phyloP scores from a whole-genome alignment of 805 yeast genomes.

The Sugiyamaella lignohabitans region DNA sequence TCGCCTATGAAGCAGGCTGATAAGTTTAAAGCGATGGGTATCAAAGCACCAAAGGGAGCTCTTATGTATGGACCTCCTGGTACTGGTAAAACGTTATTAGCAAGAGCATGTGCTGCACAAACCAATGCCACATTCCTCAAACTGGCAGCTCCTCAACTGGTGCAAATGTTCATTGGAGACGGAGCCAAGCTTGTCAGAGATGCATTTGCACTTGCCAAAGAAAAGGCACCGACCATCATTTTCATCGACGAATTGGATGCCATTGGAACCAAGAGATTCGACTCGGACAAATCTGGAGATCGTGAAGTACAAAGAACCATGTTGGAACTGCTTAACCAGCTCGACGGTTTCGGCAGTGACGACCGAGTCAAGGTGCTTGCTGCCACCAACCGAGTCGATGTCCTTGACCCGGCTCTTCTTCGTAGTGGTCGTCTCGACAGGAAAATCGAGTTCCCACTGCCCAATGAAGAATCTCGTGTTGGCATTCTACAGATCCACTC shows the following conservation, averaged over 20 bases:
- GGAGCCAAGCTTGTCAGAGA: constrained; percentile 97
- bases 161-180: constrained; percentile 98
- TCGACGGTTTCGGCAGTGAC: constrained; percentile 97
- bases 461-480: constrained; percentile 95
- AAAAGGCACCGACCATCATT: constrained; percentile 96
- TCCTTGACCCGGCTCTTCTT: constrained; percentile 94
- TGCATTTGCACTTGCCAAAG: constrained; percentile 95
- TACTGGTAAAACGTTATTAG: constrained; percentile 94
- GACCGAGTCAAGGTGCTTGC: constrained; percentile 96
- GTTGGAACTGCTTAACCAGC: constrained; percentile 94
- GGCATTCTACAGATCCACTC: constrained; percentile 96
- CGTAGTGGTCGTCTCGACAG: constrained; percentile 98
- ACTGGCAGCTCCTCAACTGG: constrained; percentile 96
- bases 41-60: constrained; percentile 97
- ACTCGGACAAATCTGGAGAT: constrained; percentile 95
- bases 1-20: constrained; percentile 98
- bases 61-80: constrained; percentile 99
- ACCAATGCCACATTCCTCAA: constrained; percentile 95
- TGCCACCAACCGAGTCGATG: constrained; percentile 97
- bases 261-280: constrained; percentile 96
- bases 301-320: constrained; percentile 98
- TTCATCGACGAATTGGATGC: constrained; percentile 98
- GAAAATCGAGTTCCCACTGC: constrained; percentile 96
- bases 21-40: constrained; percentile 87
- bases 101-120: constrained; percentile 98